Base-by-base conservation (phyloP, 2,329 filamentous ascomycete species). In the Colletotrichum horii region DNA sequence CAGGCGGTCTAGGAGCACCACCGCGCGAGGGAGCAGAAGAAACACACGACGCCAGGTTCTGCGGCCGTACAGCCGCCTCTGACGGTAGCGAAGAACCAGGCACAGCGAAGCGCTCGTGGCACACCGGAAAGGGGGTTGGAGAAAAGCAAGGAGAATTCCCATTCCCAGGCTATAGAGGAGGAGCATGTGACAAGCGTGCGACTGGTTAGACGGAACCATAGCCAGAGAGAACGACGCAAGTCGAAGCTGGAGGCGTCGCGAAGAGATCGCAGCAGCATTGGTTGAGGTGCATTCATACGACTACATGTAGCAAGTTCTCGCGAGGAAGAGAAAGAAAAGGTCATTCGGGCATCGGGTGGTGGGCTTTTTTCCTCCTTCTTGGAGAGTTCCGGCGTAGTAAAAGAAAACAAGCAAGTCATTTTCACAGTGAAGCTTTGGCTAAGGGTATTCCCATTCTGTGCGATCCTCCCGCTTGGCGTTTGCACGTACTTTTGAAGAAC, bases 1-100 rank as follows among this genome's bases (percentile, higher is more conserved):
- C 94, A 96, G 85, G 91, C 93, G 81, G 91, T 95, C 66, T 94
- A 87, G 85, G 80, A 79, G 78, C 48, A 77, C 52, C 43, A 77
- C 52, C 66, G 48, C 65, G 66, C 61, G 32, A 64, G 28, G 67
- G 56, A 58, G 24, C 24, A 56, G 60, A 65, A 52, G 14, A 38
- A 65, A 55, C 34, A 56, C 48, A 61, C 19, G 36, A 26, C 9
- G n/a, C 32, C 61, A n/a, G 11, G 11, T 30, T 8, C 55, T 24
- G 8, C 58, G 6, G 38, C 28, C 15, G 15, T 34, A 16, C 22
- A 12, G 30, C 32, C 62, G 62, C 8, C 28, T 15, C 22, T 15
- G 16, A 52, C 48, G 8, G 58, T 16, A 8, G 43, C 16, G 8
- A 58, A 28, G 22, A 56, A 43, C 14, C 22, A 11, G 11, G 26